Percentiles rank a stretch among this genome's conserved stretches.
Evolutionary conservation across 345 rosid genomes (phyloP).

Genomic region (Syzygium jambos): DNA sequence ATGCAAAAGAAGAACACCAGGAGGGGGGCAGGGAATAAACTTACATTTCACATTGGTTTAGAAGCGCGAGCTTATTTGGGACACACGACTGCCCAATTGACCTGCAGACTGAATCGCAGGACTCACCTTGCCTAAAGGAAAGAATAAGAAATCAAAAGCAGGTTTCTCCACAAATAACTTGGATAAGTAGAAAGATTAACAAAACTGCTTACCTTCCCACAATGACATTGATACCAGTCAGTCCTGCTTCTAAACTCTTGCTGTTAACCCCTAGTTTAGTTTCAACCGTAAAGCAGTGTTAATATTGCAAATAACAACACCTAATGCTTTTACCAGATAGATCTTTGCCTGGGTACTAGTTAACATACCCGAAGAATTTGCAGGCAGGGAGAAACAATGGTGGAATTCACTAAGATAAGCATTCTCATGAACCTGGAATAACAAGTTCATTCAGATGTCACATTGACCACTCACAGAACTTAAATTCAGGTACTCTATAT

Average conservation of each 20-base stretch:
- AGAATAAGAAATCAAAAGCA: conserved; percentile 7
- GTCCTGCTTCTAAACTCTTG: conserved; percentile 52
- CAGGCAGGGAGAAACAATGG: conserved; percentile 79
- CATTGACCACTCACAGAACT: neutral
- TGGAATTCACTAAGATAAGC: conserved; percentile 86
- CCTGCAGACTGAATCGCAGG: conserved; percentile 81
- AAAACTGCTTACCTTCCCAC: conserved; percentile 51
- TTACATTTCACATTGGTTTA: conserved; percentile 84
- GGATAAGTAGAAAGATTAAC: neutral
- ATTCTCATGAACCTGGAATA: conserved; percentile 85
- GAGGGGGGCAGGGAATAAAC: neutral
- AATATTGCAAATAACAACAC: neutral
- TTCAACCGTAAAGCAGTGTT: neutral
- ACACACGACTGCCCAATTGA: conserved; percentile 79
- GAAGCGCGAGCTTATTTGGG: conserved; percentile 68
- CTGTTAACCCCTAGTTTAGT: conserved; percentile 24
- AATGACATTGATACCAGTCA: conserved; percentile 67
- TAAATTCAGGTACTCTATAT: neutral
- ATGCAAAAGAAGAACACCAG: neutral
- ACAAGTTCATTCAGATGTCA: neutral
- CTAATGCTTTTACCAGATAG: neutral
- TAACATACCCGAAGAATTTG: conserved; percentile 59
- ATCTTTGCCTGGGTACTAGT: neutral
- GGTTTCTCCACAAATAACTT: neutral
- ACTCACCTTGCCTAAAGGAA: conserved; percentile 67